Evolutionary conservation across 345 rosid species (phyloP).

Genomic region (Rhodamnia argentea): DNA sequence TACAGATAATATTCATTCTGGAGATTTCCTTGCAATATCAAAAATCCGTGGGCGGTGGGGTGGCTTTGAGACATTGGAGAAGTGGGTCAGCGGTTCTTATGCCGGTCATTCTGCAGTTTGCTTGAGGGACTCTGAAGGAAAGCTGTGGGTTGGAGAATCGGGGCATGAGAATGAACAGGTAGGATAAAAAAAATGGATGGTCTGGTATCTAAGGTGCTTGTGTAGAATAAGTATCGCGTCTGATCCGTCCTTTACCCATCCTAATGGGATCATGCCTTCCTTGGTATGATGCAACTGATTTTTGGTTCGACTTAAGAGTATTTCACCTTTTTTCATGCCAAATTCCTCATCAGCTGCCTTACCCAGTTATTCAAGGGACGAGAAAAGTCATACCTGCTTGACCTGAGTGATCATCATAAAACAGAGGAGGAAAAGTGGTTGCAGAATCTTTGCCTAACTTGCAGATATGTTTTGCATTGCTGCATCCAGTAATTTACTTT

Average conservation of each 20-base stretch:
- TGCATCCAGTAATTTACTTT: background rate
- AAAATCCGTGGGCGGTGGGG: slow-evolving; percentile 35
- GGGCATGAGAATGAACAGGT: slow-evolving; percentile 94
- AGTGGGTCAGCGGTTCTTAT: slow-evolving; percentile 98
- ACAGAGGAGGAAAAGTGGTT: background rate
- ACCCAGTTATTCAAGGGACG: background rate
- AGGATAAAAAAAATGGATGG: background rate
- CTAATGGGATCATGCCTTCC: background rate
- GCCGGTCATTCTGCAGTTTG: slow-evolving; percentile 96
- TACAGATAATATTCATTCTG: slow-evolving; percentile 71
- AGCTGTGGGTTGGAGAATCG: slow-evolving; percentile 94
- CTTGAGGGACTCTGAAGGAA: slow-evolving; percentile 84
- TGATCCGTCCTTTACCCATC: background rate
- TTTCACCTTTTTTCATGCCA: background rate
- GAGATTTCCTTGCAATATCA: slow-evolving; percentile 85
- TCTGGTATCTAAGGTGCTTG: background rate
- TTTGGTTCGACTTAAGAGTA: background rate
- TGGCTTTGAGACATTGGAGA: slow-evolving; percentile 96
- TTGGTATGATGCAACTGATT: background rate
- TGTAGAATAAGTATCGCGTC: background rate
- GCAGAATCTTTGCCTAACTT: background rate
- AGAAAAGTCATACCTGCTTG: background rate
- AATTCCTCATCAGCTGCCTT: background rate
- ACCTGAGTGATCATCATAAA: background rate
- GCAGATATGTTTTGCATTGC: background rate